Conservation (phyloP, 2,329 filamentous ascomycete genomes). For the Neofusicoccum umdonicola region DNA sequence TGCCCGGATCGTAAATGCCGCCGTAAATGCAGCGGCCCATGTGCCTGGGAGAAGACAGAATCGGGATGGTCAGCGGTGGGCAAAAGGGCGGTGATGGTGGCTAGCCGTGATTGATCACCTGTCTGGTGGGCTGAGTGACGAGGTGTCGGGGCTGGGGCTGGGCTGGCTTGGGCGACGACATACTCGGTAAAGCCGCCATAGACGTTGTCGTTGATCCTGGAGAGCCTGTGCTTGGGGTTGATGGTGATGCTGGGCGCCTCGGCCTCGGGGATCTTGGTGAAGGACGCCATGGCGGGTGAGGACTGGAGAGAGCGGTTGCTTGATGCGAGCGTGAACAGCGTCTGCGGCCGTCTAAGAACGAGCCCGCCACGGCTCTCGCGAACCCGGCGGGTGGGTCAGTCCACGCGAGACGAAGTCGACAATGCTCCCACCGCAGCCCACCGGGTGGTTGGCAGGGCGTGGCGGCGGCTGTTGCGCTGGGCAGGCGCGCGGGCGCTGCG, state of each 20-base stretch:
- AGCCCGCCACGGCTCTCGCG: slow-evolving; percentile 1
- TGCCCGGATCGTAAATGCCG: slow-evolving; percentile 77
- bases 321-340: background rate
- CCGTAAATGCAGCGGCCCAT: slow-evolving; percentile 90
- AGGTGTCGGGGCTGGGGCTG: background rate
- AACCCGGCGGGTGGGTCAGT: slow-evolving; percentile 1
- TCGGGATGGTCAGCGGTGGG: slow-evolving; percentile 5
- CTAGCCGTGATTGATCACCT: slow-evolving; percentile 2
- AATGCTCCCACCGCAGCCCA: slow-evolving; percentile 9
- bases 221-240: slow-evolving; percentile 63
- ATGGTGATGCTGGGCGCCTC: slow-evolving; percentile 64
- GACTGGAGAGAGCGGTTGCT: background rate
- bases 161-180: slow-evolving; percentile 29
- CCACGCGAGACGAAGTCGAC: background rate
- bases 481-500: background rate
- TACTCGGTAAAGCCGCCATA: slow-evolving; percentile 85
- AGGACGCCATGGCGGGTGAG: slow-evolving; percentile 62
- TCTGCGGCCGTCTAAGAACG: slow-evolving; percentile 8
- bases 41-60: slow-evolving; percentile 54
- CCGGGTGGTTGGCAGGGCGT: background rate
- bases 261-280: slow-evolving; percentile 63
- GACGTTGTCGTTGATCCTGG: slow-evolving; percentile 74
- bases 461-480: background rate
- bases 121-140: slow-evolving; percentile 6
- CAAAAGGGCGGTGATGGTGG: slow-evolving; percentile 24